Conservation (phyloP, 306 rosid genomes). For the Crotalaria pallida region DNA sequence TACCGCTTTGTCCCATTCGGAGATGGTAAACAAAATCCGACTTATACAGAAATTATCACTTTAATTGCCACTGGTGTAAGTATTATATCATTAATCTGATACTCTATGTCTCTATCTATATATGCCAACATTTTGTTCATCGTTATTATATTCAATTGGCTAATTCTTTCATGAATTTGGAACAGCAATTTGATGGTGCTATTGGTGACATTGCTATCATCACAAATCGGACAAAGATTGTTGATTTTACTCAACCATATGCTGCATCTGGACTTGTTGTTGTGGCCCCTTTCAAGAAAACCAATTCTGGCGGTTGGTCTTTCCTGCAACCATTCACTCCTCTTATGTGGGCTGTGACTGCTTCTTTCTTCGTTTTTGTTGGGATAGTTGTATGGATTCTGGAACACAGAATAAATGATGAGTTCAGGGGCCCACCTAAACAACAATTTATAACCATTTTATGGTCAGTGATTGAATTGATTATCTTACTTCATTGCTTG, state of each 20-base stretch:
- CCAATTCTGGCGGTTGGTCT: constrained; percentile 85
- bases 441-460: constrained; percentile 74
- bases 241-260: constrained; percentile 92
- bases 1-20: constrained; percentile 64
- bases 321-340: constrained; percentile 79
- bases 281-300: constrained; percentile 75
- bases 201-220: constrained; percentile 86
- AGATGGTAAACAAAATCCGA: constrained; percentile 66
- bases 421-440: constrained; percentile 88
- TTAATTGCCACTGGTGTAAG: constrained; percentile 71
- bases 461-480: constrained; percentile 62
- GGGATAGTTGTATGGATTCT: constrained; percentile 87
- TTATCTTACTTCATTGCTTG: neutral
- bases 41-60: constrained; percentile 64
- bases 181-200: constrained; percentile 73
- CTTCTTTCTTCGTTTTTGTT: constrained; percentile 60
- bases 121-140: neutral
- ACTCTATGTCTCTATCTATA: neutral
- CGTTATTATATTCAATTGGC: neutral
- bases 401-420: constrained; percentile 89
- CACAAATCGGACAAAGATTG: constrained; percentile 76
- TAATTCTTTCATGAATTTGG: constrained; percentile 20
- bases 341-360: constrained; percentile 77
- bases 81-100: constrained; percentile 18
- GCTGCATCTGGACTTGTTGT: constrained; percentile 87